Evolutionary conservation across 1,284 basidiomycete species (phyloP).

Genomic region (Malassezia brasiliensis): DNA sequence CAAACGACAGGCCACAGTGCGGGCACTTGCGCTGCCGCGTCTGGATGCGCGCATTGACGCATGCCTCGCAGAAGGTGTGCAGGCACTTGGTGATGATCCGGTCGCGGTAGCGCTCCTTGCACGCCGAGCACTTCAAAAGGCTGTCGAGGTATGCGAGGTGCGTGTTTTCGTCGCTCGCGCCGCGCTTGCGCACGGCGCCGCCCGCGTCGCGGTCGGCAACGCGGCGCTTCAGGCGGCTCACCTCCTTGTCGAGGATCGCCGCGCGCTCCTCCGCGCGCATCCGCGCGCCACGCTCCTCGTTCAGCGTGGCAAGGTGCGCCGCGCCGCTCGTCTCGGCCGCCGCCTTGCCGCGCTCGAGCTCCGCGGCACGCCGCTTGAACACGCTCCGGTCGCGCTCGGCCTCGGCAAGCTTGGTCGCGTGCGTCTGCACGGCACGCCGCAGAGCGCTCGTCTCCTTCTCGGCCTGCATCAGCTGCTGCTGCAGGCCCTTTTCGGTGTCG

Average conservation of each 20-base stretch:
- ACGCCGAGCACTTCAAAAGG: conserved; percentile 84
- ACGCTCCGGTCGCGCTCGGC: conserved; percentile 44
- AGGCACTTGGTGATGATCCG: conserved; percentile 85
- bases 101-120: conserved; percentile 70
- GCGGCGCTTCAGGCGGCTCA: conserved; percentile 28
- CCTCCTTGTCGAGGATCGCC: conserved; percentile 30
- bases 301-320: conserved; percentile 23
- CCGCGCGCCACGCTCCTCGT: conserved; percentile 20
- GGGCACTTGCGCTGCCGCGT: conserved; percentile 94
- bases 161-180: conserved; percentile 23
- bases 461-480: conserved; percentile 56
- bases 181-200: conserved; percentile 23
- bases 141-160: conserved; percentile 57
- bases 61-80: conserved; percentile 82
- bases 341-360: conserved; percentile 19
- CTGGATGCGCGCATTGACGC: conserved; percentile 75
- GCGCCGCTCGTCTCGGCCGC: conserved; percentile 28
- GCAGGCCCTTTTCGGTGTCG: conserved; percentile 59
- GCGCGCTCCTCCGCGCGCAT: conserved; percentile 29
- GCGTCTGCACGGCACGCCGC: conserved; percentile 28
- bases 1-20: conserved; percentile 74
- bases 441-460: conserved; percentile 52
- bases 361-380: conserved; percentile 22
- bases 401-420: conserved; percentile 35
- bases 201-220: conserved; percentile 30